Evolutionary conservation across 2,329 filamentous ascomycete species (phyloP), one percentile per base, ranked within the genome.

Genomic region (Claviceps fusiformis): DNA sequence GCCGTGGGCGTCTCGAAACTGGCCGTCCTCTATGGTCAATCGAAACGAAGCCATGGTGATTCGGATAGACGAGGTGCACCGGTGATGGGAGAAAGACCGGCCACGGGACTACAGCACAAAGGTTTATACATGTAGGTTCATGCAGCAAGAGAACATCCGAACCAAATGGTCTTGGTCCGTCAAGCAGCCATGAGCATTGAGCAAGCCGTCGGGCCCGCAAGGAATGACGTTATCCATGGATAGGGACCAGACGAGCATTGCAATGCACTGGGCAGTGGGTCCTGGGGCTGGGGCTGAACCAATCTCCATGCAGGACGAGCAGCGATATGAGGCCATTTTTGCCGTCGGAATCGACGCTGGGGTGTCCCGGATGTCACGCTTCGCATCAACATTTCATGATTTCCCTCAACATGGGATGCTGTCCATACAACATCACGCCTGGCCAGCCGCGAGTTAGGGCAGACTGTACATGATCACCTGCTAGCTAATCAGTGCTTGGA

Each of bases 1-100:
- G 60, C 90, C 86, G 60, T 89, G 73, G 15, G 75, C 68, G 68
- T 98, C 95, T 59, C 88, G 82, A 71, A 98, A 96, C 61, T 82
- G 83, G 58, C 83, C 83, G 60, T 93, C 86, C 64, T 96, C 89
- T 63, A 98, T 92, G 29, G 81, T 83, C 52, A 98, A 76, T 54
- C 87, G 84, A 53, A 92, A 80, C 27, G 82, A 75, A 58, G 85
- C 75, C 89, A 95, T 95, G 60, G 13, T 55, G 44, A 53, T 43
- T 41, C 6, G 41, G 41, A 41, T 45, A n/a, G 24, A n/a, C 11
- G 43, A 35, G 55, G 35, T 41, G 45, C 15, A 2, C 50, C 3
- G 45, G 33, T 27, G 39, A 33, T 24, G 47, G 41, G 29, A 33
- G 24, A 51, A 47, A 39, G 29, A 3, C 11, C 17, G 47, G 31